A percentile compares a stretch with the other conserved stretches of the same genome.
Conservation (phyloP, 202 grass and related monocot species). For the Bolboschoenoplectus hybrid region DNA sequence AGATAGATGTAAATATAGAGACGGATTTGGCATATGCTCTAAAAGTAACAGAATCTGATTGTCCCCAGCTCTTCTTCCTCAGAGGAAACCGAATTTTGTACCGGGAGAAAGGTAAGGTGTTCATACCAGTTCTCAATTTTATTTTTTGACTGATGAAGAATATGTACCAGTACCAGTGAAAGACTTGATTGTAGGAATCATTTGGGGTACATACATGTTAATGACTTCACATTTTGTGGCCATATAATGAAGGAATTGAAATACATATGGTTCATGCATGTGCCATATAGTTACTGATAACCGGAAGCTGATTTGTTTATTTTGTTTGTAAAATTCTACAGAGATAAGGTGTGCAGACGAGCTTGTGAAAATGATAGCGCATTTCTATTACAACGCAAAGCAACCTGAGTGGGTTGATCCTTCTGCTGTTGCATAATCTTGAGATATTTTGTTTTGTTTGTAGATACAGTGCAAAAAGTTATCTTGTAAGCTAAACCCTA, state of each 20-base stretch:
- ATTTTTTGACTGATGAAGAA: neutral
- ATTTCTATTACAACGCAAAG: slow-evolving; percentile 97
- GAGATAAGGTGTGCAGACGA: slow-evolving; percentile 76
- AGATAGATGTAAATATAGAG: slow-evolving; percentile 92
- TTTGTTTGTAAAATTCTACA: slow-evolving; percentile 36
- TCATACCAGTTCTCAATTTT: slow-evolving; percentile 12
- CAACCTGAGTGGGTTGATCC: slow-evolving; percentile 75
- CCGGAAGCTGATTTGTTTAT: slow-evolving; percentile 25
- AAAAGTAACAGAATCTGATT: slow-evolving; percentile 66
- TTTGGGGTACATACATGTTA: neutral
- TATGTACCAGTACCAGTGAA: neutral
- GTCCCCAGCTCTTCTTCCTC: slow-evolving; percentile 83
- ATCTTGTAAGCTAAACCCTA: neutral
- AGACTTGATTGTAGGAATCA: neutral
- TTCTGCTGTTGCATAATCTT: slow-evolving; percentile 45
- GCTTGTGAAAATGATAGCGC: slow-evolving; percentile 88
- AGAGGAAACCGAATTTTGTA: slow-evolving; percentile 86
- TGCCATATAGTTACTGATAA: neutral
- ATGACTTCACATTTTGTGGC: neutral
- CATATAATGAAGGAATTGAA: neutral
- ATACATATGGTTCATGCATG: neutral
- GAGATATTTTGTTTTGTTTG: slow-evolving; percentile 9
- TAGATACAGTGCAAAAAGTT: neutral
- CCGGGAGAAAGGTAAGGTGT: slow-evolving; percentile 75
- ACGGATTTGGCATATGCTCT: slow-evolving; percentile 82